Evolutionary conservation across 78 protist genomes (phyloP), one percentile per base, ranked within the genome.

Genomic region (Thecamonas trahens): DNA sequence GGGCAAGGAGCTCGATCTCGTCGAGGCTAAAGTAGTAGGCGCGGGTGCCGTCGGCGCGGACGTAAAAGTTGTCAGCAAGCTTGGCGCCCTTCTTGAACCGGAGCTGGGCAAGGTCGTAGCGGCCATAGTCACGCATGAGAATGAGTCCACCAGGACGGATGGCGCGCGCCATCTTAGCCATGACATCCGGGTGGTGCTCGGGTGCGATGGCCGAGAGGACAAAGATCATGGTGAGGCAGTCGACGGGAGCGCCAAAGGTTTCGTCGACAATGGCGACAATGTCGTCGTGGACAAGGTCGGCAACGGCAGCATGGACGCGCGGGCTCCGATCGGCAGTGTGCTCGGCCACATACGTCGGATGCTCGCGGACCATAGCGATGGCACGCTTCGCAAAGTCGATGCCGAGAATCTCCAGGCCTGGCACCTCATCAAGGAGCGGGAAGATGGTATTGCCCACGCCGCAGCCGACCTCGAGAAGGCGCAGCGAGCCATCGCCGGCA

Each of bases 391-490:
- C 80, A 47, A 80, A 80, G 20, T 45, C 67, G 11, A 24, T 31
- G 59, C 86, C 70, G 32, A 77, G 42, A 20, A 24, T 58, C 4
- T 20, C 13, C 13, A 18, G 28, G 15, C 39, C n/a, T n/a, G 79
- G 76, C 13, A 63, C 40, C 31, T 68, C 66, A 2, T 57, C 77
- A 14, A 76, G 31, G 29, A 81, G 42, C 8, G 91, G 91, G 64
- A 80, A 64, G 13, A 79, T 37, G 7, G 83, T 70, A 26, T 86
- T 86, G 9, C 91, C 91, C 8, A 81, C 91, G n/a, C 91, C 91
- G 55, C 91, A 86, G 26, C 91, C 91, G 40, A 86, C 69, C 70
- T 86, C 91, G 28, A 81, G 47, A 18, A 68, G 52, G 2, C 15
- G n/a, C n/a, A n/a, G n/a, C 0, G 22, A n/a, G 4, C 9, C 15